Percentiles rank a stretch among this genome's conserved stretches.
phyloP scores from a whole-genome alignment of 1,139 yeast genomes.

The Hansenula sp. region DNA sequence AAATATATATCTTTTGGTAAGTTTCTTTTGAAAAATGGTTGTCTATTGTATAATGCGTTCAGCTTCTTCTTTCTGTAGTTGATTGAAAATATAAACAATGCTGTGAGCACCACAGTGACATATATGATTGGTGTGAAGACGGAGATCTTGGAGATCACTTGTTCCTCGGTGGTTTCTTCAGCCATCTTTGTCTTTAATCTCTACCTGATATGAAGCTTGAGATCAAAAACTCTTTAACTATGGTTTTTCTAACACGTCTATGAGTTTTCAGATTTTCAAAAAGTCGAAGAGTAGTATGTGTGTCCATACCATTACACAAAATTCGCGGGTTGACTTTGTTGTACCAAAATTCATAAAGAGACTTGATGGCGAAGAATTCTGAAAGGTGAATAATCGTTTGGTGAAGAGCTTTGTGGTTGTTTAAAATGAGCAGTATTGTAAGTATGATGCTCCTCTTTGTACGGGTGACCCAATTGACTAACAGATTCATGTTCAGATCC shows the following conservation, averaged over 20 bases:
- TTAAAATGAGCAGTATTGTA: slow-evolving; percentile 1
- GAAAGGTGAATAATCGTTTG: not conserved
- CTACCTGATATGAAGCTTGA: too few relatives aligned
- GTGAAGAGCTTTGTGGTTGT: not conserved
- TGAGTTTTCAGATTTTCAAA: not conserved
- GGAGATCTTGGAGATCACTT: slow-evolving; percentile 44
- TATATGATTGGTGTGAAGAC: slow-evolving; percentile 82
- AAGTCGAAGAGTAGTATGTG: too few relatives aligned
- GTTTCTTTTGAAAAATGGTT: slow-evolving; percentile 72
- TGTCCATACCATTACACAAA: not conserved
- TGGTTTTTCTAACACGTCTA: not conserved
- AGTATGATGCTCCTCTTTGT: not conserved
- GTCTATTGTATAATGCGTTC: slow-evolving; percentile 48
- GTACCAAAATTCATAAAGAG: not conserved
- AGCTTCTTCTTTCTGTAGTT: slow-evolving; percentile 62
- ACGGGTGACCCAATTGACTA: not conserved
- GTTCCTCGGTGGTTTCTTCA: not conserved
- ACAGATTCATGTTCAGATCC: slow-evolving; percentile 30
- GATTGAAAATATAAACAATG: slow-evolving; percentile 73
- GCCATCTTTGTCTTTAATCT: not conserved
- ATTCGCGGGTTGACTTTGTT: too few relatives aligned
- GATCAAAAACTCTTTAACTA: not conserved
- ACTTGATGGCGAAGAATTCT: not conserved
- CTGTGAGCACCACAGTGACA: slow-evolving; percentile 63
- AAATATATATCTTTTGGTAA: slow-evolving; percentile 61